These are phyloP conservation scores for Erythrophleum fordii DNA, from an alignment of 306 rosid species.

Conservation along the genomic window DNA sequence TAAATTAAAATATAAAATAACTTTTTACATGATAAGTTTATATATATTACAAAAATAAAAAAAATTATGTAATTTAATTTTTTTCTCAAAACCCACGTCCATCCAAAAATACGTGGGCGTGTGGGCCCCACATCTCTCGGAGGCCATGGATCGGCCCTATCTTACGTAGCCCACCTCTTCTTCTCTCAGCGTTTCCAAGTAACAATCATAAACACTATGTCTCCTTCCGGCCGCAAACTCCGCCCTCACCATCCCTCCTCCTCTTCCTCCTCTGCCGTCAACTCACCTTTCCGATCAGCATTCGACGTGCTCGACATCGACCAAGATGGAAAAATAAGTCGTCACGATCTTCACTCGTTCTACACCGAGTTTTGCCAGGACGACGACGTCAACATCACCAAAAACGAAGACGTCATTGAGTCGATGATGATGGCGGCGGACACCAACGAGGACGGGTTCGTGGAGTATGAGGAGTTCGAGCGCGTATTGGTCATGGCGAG, in stretches of 20 bases:
- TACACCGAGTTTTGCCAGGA: constrained; percentile 56
- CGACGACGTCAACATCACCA: constrained; percentile 6
- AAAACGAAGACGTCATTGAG: constrained; percentile 58
- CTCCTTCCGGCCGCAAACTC: constrained; percentile 57
- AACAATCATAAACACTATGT: constrained; percentile 43
- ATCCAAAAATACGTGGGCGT: not conserved
- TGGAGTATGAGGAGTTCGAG: constrained; percentile 90
- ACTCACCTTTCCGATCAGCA: constrained; percentile 59
- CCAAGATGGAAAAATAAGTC: constrained; percentile 78
- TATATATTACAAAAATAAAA: too few relatives aligned
- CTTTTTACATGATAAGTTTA: too few relatives aligned
- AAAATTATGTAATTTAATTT: too few relatives aligned
- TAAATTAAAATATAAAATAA: too few relatives aligned
- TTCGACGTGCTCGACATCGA: constrained; percentile 80
- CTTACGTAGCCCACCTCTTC: not conserved
- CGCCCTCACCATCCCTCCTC: not conserved
- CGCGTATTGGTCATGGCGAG: constrained; percentile 52
- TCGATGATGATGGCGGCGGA: constrained; percentile 85
- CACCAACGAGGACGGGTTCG: constrained; percentile 71
- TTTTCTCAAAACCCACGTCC: not conserved
- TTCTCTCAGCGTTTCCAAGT: too few relatives aligned
- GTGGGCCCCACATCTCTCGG: not conserved
- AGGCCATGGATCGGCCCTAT: not conserved
- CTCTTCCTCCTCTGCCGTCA: not conserved
- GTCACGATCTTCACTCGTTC: constrained; percentile 72